Percentiles rank a stretch among this genome's conserved stretches.
phyloP scores from a whole-genome alignment of 2,329 filamentous ascomycete genomes.

The Fusarium sp. region DNA sequence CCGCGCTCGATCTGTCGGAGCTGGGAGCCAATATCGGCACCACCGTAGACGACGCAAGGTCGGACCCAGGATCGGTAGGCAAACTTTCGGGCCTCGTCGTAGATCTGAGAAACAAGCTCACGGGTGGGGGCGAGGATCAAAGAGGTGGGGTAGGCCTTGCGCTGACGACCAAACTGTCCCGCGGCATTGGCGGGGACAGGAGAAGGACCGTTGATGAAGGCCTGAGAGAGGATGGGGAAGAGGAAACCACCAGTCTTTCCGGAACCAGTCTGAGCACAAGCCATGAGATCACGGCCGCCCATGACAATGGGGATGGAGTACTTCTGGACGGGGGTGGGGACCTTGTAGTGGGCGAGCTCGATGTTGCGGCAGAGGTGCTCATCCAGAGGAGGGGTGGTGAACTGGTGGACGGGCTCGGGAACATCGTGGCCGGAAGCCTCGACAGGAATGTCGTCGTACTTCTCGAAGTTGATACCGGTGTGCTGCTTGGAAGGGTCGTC shows the following conservation, averaged over 20 bases:
- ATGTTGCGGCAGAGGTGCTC: conserved; percentile 95
- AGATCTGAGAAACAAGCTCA: conserved; percentile 99
- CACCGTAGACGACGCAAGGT: conserved; percentile 98
- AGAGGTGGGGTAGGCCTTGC: conserved; percentile 97
- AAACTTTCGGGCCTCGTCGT: conserved; percentile 97
- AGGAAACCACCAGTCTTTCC: conserved; percentile 99
- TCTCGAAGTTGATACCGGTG: conserved; percentile 99
- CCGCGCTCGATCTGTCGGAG: conserved; percentile 97
- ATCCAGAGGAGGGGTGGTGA: conserved; percentile 96
- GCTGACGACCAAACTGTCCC: conserved; percentile 88
- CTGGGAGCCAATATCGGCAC: conserved; percentile 98
- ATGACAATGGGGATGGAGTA: conserved; percentile 99
- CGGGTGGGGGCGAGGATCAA: conserved; percentile 96
- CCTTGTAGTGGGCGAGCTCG: conserved; percentile 91
- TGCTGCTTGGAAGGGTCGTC: conserved; percentile 96
- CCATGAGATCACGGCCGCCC: conserved; percentile 98
- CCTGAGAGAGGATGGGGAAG: conserved; percentile 98
- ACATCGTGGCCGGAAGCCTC: conserved; percentile 95
- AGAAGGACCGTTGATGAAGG: conserved; percentile 90
- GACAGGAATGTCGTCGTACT: conserved; percentile 99
- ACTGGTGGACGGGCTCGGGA: conserved; percentile 88
- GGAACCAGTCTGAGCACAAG: conserved; percentile 99
- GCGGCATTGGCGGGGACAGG: conserved; percentile 70
- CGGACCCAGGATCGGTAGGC: conserved; percentile 99
- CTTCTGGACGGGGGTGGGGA: conserved; percentile 97